phyloP scores from a whole-genome alignment of 2,329 filamentous ascomycete species.

The Fusarium sp. region DNA sequence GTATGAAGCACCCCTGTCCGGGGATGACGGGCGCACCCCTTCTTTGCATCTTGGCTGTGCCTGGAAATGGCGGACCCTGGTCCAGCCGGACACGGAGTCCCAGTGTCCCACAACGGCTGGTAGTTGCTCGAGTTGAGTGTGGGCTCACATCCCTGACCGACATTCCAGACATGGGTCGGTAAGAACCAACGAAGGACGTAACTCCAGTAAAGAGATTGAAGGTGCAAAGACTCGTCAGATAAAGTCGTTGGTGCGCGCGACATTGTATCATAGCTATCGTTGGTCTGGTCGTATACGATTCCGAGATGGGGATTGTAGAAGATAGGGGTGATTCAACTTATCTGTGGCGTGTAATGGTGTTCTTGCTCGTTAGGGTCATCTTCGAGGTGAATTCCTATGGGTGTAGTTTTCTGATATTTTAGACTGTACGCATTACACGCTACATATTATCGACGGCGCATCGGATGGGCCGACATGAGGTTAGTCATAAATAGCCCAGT shows the following conservation, averaged over 20 bases:
- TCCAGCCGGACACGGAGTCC: conserved; percentile 24
- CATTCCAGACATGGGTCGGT: conserved; percentile 41
- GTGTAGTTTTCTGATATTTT: conserved; percentile 13
- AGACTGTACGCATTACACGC: background rate
- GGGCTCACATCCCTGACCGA: conserved; percentile 46
- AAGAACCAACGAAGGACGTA: conserved; percentile 44
- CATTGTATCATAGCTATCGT: conserved; percentile 38
- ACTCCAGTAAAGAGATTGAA: conserved; percentile 46
- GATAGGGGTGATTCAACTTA: conserved; percentile 24
- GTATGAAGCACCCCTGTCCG: conserved; percentile 31
- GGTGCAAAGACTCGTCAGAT: conserved; percentile 44
- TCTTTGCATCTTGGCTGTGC: conserved; percentile 39
- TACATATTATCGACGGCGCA: background rate
- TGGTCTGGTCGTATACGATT: conserved; percentile 35
- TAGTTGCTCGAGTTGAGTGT: conserved; percentile 27
- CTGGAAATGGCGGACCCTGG: conserved; percentile 38
- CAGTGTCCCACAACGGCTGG: conserved; percentile 37
- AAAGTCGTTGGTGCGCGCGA: conserved; percentile 33
- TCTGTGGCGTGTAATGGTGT: conserved; percentile 21
- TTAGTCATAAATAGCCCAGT: background rate
- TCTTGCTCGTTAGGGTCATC: background rate
- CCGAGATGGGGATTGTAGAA: conserved; percentile 18
- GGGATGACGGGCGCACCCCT: conserved; percentile 41
- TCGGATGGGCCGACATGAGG: background rate
- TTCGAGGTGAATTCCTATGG: conserved; percentile 9